Base-by-base conservation (phyloP, 768 basidiomycete genomes). In the Lactarius sp. region DNA sequence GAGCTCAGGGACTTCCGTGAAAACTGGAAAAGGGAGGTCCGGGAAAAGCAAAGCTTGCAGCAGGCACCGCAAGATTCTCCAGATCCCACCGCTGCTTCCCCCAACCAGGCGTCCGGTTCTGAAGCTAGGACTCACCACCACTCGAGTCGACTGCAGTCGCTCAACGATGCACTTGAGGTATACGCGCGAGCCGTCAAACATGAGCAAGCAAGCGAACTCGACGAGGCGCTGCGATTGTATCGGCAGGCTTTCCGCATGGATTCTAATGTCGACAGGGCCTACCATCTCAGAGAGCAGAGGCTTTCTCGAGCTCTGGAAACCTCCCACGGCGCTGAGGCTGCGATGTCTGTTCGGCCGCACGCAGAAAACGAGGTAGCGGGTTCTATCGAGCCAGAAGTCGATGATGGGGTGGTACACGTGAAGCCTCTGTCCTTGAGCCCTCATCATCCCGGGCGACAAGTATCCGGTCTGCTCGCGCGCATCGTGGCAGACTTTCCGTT, bases 201-300 rank as follows among this genome's bases (percentile, higher is more conserved):
- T 52, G 94, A 97, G 73, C 88, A 91, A 71, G 76, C 75, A 50
- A 85, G 92, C 44, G 77, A 88, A 63, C 77, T 92, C 54, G 88
- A 94, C 66, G 83, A 87, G 39, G 94, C 94, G 12, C 74, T 94
- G 10, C 70, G 74, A 31, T 75, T 93, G 8, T 97, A 96, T 70
- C 85, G 91, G 10, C 83, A 84, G 65, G 91, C 91, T 2, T 94
- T 94, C 72, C 83, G 87, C 57, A 75, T 88, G 75, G 83, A 94
- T 63, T 77, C 87, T 41, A 77, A 89, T 64, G 89, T 94, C 39
- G 92, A 94, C 71, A 80, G 80, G 64, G 80, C 82, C 1, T 93
- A 89, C 74, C 78, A 81, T 64, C 77, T 79, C 47, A 79, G 85
- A 64, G 86, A 90, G 70, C 75, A 70, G 49, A 71, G 69, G 60